These are phyloP conservation scores for Leccinum longicurvipes DNA, from an alignment of 768 basidiomycete species.

Conservation along the genomic window DNA sequence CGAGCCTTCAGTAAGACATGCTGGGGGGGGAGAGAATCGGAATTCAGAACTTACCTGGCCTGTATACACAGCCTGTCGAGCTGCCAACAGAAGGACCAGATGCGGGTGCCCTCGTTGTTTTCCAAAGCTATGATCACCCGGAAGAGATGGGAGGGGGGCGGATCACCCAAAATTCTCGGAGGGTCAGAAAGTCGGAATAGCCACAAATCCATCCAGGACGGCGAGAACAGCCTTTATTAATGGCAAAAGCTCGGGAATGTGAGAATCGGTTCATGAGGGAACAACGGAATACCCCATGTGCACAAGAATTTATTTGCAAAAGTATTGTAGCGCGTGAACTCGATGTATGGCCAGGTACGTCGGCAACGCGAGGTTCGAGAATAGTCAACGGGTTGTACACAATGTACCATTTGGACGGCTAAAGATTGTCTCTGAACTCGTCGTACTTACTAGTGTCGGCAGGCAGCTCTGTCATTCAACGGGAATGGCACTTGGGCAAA, in stretches of 20 bases:
- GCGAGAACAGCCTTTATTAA: conserved; percentile 6
- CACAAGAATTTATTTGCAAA: not conserved
- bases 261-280: conserved; percentile 6
- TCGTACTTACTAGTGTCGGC: not conserved
- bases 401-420: not conserved
- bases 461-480: not conserved
- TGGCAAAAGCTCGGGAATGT: not conserved
- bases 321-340: conserved; percentile 10
- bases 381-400: not conserved
- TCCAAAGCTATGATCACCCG: not conserved
- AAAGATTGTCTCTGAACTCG: not conserved
- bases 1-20: not conserved
- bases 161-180: not conserved
- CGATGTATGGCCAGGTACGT: not conserved
- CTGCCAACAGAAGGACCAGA: not conserved
- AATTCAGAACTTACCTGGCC: conserved; percentile 3
- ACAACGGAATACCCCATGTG: conserved; percentile 9
- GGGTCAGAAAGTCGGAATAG: not conserved
- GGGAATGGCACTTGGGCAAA: not conserved
- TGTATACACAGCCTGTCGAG: not conserved
- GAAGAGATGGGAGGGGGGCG: not conserved
- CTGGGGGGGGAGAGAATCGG: not conserved
- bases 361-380: not conserved
- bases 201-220: not conserved
- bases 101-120: not conserved